Evolutionary conservation across 2,329 filamentous ascomycete genomes (phyloP).

Genomic region (Talaromyces marneffei): DNA sequence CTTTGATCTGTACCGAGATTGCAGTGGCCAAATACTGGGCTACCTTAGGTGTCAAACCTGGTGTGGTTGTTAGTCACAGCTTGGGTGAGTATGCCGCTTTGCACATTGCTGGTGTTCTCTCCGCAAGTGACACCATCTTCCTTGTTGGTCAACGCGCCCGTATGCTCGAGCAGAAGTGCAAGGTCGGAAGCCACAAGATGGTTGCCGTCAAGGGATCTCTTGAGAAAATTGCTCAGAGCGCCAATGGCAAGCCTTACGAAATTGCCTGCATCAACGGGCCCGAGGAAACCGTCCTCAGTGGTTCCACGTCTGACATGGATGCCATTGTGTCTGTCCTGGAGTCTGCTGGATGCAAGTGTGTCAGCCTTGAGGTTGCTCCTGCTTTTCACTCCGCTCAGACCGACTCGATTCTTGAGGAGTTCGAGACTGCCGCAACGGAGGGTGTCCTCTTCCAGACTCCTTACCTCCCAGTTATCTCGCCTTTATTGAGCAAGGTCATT

Average conservation of each 20-base stretch:
- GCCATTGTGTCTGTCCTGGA: constrained; percentile 41
- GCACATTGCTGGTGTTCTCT: constrained; percentile 31
- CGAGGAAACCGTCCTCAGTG: constrained; percentile 65
- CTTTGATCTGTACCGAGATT: constrained; percentile 37
- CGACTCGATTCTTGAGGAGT: constrained; percentile 57
- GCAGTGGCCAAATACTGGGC: constrained; percentile 32
- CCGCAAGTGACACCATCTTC: constrained; percentile 46
- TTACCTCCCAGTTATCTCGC: constrained; percentile 41
- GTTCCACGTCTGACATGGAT: constrained; percentile 55
- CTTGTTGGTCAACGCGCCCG: constrained; percentile 64
- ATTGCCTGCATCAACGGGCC: constrained; percentile 74
- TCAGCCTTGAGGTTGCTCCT: constrained; percentile 58
- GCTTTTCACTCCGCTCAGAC: constrained; percentile 63
- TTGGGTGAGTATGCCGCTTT: constrained; percentile 39
- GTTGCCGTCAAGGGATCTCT: constrained; percentile 48
- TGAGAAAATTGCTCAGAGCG: constrained; percentile 42
- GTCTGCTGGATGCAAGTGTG: constrained; percentile 55
- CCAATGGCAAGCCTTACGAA: constrained; percentile 35
- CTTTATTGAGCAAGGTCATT: constrained; percentile 41
- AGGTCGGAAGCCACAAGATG: constrained; percentile 61
- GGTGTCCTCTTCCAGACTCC: constrained; percentile 36
- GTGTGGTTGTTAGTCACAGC: constrained; percentile 28
- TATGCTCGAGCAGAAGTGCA: constrained; percentile 61
- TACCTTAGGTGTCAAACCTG: constrained; percentile 26
- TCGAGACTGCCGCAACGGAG: constrained; percentile 48